Evolutionary conservation across 1,284 basidiomycete species (phyloP), one percentile per base, ranked within the genome.

Genomic region (Amylostereum chailletii): DNA sequence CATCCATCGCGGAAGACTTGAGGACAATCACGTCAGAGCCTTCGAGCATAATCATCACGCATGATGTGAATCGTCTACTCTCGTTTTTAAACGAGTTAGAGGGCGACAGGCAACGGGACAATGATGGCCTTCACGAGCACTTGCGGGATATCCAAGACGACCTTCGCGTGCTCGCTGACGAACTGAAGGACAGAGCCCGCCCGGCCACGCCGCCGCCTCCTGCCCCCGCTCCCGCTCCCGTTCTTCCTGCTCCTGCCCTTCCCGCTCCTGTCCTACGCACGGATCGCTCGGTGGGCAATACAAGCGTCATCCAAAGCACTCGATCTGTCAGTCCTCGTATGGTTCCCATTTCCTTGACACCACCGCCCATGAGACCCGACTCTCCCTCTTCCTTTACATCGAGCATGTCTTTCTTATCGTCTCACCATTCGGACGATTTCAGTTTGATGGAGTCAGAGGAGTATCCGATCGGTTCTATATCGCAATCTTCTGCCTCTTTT

Each of bases 371-470:
- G 42, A 62, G 68, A 19, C 66, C 72, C 36, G 68, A 72, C 30
- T 73, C 77, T 1, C 68, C 76, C 0, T 7, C 36, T 37, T 74
- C 76, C 9, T 47, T 62, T 39, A 70, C 67, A n/a, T 79, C 76
- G 46, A 72, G 69, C 31, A 61, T 73, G 33, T 86, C 83, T 0
- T 88, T 77, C 61, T 57, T 88, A 48, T 84, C 83, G 1, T 88
- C 86, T 7, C 81, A 84, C 55, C 81, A 88, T 55, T 88, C 86
- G 0, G 86, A 89, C 51, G 85, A 86, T 56, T 60, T 71, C 40
- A 75, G 70, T 50, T 58, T 77, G 42, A 59, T 72, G 63, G 70
- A 66, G 45, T 68, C 65, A 27, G 70, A 68, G 50, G 50, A 58
- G 11, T 67, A 69, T 50, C 65, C 62, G 36, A 45, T 52, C 53